Base-by-base conservation (phyloP, 75 land plant genomes). In the Adiantum capillusveneris region DNA sequence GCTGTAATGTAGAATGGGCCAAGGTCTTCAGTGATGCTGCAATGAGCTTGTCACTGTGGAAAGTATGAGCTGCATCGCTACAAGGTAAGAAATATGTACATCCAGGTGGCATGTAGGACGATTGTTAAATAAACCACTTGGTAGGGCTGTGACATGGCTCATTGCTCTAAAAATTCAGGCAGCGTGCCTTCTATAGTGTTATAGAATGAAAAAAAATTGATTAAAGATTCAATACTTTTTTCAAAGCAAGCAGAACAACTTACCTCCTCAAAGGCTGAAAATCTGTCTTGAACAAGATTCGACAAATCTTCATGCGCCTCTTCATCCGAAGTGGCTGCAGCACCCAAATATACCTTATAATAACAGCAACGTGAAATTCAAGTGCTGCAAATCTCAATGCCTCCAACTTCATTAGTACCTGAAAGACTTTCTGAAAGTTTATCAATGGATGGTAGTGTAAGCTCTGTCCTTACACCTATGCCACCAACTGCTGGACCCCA, bases 401-500 rank as follows among this genome's bases (percentile, higher is more conserved):
- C 44, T 27, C 3, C 9, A 6, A 17, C 26, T 25, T 13, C 22
- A 56, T 11, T 0, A 49, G 42, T 63, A 82, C 76, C 89, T 72
- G 74, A 53, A 45, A 80, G 69, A 27, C 81, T 79, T 61, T 88
- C 97, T 50, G 87, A 72, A 29, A 84, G 81, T 43, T 77, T 80
- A 24, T 67, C 85, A 36, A 93, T 95, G 70, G 84, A 85, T 49
- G 95, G 98, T 46, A 93, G 65, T 56, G 87, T 88, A 17, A 44
- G 63, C 34, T 83, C 87, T 37, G 86, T 90, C 7, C 95, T 84
- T 22, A 93, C 96, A 57, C 98, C 98, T 68, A 83, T 90, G 31
- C 95, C 98, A 65, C 98, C 98, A 45, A 93, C 98, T 44, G 98
- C 76, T 65, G 98, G 98, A 28, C 98, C 98, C 98, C 98, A 93